These are phyloP conservation scores for Triticum urartu DNA, from an alignment of 176 grass and related monocot genomes.

Conservation along the genomic window DNA sequence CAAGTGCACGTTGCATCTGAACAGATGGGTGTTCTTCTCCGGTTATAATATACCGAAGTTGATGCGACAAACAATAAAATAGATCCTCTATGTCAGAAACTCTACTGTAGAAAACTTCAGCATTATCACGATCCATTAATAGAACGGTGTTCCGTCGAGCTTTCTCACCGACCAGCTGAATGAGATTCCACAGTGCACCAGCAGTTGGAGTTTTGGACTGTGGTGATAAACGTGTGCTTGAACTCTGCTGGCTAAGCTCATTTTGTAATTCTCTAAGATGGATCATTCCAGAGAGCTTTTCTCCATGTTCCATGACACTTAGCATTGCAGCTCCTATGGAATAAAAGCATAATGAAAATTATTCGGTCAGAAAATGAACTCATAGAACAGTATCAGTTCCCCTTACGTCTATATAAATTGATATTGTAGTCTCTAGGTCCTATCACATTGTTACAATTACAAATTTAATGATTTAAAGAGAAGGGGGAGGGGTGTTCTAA, in stretches of 20 bases:
- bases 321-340: slow-evolving; percentile 73
- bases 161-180: slow-evolving; percentile 97
- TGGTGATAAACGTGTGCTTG: slow-evolving; percentile 41
- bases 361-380: neutral
- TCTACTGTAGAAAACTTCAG: slow-evolving; percentile 98
- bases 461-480: neutral
- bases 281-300: slow-evolving; percentile 90
- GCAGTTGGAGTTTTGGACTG: slow-evolving; percentile 45
- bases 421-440: neutral
- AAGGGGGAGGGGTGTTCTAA: neutral
- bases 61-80: slow-evolving; percentile 80
- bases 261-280: slow-evolving; percentile 94
- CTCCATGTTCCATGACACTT: slow-evolving; percentile 95
- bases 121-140: slow-evolving; percentile 97
- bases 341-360: slow-evolving; percentile 18
- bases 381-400: slow-evolving; percentile 1
- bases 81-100: slow-evolving; percentile 88
- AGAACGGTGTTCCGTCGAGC: slow-evolving; percentile 88
- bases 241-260: slow-evolving; percentile 54
- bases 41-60: slow-evolving; percentile 72
- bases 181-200: slow-evolving; percentile 85
- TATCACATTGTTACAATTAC: neutral
- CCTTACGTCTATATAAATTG: neutral
- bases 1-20: slow-evolving; percentile 71
- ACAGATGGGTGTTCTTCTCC: slow-evolving; percentile 55